Evolutionary conservation across 139 green algal genomes (phyloP), one percentile per base, ranked within the genome.

Genomic region (Desmodesmus armatus): DNA sequence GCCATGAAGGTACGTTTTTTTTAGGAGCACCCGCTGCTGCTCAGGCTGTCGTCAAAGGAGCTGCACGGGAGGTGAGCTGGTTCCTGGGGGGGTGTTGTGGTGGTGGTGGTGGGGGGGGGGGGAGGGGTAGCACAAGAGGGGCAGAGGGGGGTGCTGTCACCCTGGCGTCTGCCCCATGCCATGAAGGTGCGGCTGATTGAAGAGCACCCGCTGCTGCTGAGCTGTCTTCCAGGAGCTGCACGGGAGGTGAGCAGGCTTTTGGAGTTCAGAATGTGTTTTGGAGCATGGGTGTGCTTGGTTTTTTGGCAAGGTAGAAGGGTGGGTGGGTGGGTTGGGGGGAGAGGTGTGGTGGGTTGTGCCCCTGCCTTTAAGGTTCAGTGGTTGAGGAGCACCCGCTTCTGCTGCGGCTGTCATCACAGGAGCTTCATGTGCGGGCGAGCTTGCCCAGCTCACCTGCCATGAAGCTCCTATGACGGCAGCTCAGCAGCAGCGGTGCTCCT

Each of bases 1-100:
- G n/a, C n/a, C n/a, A n/a, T n/a, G n/a, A 92, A 92, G 87, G 58
- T 77, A 41, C 63, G 58, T 63, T 65, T 93, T 55, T 5, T 87
- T 7, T 19, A 71, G 4, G 55, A 49, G 25, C 88, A 91, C 47
- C 88, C 88, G 29, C 47, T 87, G 58, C 84, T 93, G 84, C 82
- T 93, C 66, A 71, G 67, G 47, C 86, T 93, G 40, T 89, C 86
- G 1, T 47, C 76, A 44, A 4, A 7, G 3, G 90, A 93, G 86
- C 70, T 93, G 65, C 84, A 93, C 66, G 83, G 85, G 13, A 86
- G 78, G 78, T 84, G 73, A 80, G 73, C 13, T 2, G 5, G 62
- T 71, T 39, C 13, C 29, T 25, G 29, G 1, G 29, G 62, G 5
- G 9, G 29, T 71, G 47, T 71, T n/a, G 3, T 19, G 13, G 15